Evolutionary conservation across 2,329 filamentous ascomycete genomes (phyloP).

Genomic region (Exophiala bonariae): DNA sequence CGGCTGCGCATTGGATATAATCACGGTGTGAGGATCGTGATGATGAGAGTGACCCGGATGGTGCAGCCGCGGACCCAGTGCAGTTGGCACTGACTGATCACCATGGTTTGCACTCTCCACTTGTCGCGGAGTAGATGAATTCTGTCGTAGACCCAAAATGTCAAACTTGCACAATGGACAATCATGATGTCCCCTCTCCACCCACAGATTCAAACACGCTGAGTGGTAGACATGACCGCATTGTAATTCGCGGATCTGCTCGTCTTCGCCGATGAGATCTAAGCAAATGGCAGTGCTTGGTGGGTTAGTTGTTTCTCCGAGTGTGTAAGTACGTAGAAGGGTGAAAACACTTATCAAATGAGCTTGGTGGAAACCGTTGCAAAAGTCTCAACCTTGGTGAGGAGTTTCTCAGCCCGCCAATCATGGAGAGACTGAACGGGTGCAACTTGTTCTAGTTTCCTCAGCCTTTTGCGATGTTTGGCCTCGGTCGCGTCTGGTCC

Average conservation of each 20-base stretch:
- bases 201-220: conserved; percentile 20
- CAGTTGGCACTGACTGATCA: too few species aligned
- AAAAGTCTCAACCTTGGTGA: conserved; percentile 18
- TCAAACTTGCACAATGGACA: conserved; percentile 24
- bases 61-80: too few species aligned
- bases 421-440: conserved; percentile 15
- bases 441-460: conserved; percentile 21
- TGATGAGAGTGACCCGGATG: too few species aligned
- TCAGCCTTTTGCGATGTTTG: conserved; percentile 19
- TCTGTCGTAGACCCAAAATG: conserved; percentile 16
- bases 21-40: too few species aligned
- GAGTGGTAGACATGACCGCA: conserved; percentile 23
- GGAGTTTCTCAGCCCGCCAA: conserved; percentile 20
- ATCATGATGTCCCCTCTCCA: conserved; percentile 22
- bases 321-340: too few species aligned
- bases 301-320: too few species aligned
- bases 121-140: too few species aligned
- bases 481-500: neutral
- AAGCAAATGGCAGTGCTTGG: conserved; percentile 21
- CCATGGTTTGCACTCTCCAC: too few species aligned
- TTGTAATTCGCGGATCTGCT: conserved; percentile 19
- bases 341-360: conserved; percentile 20
- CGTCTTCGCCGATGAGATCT: conserved; percentile 20
- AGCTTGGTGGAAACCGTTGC: conserved; percentile 16
- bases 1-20: too few species aligned